Conservation (phyloP, 1,284 basidiomycete species). For the Jaminaea rosea region DNA sequence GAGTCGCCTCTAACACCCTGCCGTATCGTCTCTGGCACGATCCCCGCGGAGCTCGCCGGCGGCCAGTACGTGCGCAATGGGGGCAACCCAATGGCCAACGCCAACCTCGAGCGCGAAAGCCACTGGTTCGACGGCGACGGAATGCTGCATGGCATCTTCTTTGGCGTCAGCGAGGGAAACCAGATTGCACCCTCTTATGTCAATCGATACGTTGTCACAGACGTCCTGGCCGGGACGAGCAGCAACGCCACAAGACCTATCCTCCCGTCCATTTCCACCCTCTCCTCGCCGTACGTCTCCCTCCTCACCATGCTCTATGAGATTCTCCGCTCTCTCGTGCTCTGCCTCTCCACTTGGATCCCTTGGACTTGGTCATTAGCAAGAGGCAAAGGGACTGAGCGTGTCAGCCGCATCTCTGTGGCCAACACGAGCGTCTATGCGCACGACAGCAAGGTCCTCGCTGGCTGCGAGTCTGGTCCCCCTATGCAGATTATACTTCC, state of each 20-base stretch:
- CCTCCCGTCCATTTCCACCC: constrained; percentile 51
- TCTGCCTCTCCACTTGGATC: constrained; percentile 28
- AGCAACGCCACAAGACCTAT: constrained; percentile 41
- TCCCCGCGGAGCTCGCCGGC: constrained; percentile 44
- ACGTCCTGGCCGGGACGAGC: constrained; percentile 40
- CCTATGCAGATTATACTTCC: constrained; percentile 50
- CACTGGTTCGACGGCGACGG: constrained; percentile 47
- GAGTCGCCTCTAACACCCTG: constrained; percentile 43
- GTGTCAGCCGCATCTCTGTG: constrained; percentile 34
- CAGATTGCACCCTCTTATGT: constrained; percentile 42
- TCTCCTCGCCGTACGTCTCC: constrained; percentile 50
- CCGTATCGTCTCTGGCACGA: constrained; percentile 20
- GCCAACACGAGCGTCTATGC: constrained; percentile 52
- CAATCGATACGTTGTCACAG: constrained; percentile 48
- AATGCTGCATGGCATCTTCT: constrained; percentile 52
- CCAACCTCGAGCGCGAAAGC: constrained; percentile 28
- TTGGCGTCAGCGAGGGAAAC: constrained; percentile 29
- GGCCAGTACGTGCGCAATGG: constrained; percentile 52
- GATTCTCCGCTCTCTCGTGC: constrained; percentile 46
- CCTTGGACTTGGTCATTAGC: constrained; percentile 27
- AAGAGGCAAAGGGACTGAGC: constrained; percentile 43
- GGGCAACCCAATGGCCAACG: constrained; percentile 48
- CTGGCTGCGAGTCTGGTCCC: constrained; percentile 52
- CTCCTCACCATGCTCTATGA: constrained; percentile 47
- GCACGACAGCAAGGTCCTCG: constrained; percentile 50